A percentile compares a stretch with the other conserved stretches of the same genome.
Evolutionary conservation across 2,329 filamentous ascomycete species (phyloP).

Genomic region (Herpotrichia juniperi): DNA sequence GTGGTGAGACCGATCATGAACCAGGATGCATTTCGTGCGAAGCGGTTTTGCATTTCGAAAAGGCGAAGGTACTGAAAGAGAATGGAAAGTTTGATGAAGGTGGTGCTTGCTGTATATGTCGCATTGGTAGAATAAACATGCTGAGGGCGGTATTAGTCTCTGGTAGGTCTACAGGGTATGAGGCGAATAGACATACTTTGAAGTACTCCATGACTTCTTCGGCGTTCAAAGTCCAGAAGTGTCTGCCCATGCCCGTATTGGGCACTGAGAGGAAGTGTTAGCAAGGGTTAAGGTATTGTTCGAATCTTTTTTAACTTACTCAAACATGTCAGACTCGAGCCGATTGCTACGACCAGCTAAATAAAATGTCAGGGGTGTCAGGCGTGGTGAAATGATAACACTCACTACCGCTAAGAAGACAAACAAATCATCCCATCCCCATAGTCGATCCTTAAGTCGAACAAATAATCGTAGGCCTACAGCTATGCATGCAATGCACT

Average conservation of each 20-base stretch:
- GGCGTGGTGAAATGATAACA: not conserved
- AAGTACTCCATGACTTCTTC: conserved; percentile 30
- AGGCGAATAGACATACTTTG: conserved; percentile 23
- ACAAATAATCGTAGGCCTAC: conserved; percentile 37
- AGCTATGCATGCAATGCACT: conserved; percentile 34
- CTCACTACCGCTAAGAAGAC: conserved; percentile 34
- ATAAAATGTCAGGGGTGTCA: not conserved
- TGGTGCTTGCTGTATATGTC: conserved; percentile 36
- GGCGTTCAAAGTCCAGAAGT: conserved; percentile 32
- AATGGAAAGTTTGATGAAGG: conserved; percentile 46
- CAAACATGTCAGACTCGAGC: conserved; percentile 35
- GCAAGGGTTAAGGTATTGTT: not conserved
- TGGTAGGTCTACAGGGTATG: not conserved
- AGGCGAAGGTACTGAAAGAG: conserved; percentile 46
- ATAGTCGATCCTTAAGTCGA: conserved; percentile 32
- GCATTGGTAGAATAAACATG: conserved; percentile 39
- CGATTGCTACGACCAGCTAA: conserved; percentile 26
- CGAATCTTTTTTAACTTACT: conserved; percentile 26
- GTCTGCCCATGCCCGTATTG: conserved; percentile 37
- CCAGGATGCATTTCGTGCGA: conserved; percentile 25
- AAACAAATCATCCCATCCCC: conserved; percentile 45
- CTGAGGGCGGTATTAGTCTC: conserved; percentile 15
- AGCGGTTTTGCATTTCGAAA: conserved; percentile 30
- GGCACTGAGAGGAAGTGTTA: conserved; percentile 33
- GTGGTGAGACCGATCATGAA: conserved; percentile 26